These are phyloP conservation scores for Sporothrix phasma DNA, from an alignment of 2,329 filamentous ascomycete genomes.

Conservation along the genomic window DNA sequence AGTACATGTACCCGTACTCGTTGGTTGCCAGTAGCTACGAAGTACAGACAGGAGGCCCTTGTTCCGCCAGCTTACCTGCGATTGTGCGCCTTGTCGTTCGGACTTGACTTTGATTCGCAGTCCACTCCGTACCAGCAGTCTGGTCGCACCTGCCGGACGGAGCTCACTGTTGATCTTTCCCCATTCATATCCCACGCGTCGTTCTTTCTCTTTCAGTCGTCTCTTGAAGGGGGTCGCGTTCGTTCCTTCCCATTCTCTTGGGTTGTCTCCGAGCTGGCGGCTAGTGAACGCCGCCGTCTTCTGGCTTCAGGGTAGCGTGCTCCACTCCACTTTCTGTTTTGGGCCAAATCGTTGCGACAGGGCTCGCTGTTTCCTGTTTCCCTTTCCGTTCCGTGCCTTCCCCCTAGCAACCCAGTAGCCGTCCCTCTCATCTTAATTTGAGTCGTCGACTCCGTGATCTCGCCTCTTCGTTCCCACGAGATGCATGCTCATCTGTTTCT, in stretches of 20 bases:
- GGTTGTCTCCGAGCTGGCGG: not conserved
- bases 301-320: not conserved
- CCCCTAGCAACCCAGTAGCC: slow-evolving; percentile 11
- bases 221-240: not conserved
- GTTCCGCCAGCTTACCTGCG: slow-evolving; percentile 1
- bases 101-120: not conserved
- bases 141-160: not conserved
- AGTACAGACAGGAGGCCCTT: not conserved
- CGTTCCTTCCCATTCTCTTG: slow-evolving; percentile 2
- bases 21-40: slow-evolving; percentile 2
- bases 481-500: not conserved
- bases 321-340: slow-evolving; percentile 9
- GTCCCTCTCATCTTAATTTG: slow-evolving; percentile 4
- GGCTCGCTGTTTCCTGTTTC: not conserved
- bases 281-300: not conserved
- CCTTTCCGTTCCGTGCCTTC: not conserved
- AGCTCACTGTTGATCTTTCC: not conserved
- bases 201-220: not conserved
- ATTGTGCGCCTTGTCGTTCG: not conserved
- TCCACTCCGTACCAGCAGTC: too few relatives aligned
- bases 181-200: not conserved
- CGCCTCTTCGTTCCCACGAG: not conserved
- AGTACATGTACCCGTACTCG: not conserved
- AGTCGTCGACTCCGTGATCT: not conserved
- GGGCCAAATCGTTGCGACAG: not conserved